Evolutionary conservation across 2,329 filamentous ascomycete genomes (phyloP), one percentile per base, ranked within the genome.

Genomic region (Trichoderma polysporum): DNA sequence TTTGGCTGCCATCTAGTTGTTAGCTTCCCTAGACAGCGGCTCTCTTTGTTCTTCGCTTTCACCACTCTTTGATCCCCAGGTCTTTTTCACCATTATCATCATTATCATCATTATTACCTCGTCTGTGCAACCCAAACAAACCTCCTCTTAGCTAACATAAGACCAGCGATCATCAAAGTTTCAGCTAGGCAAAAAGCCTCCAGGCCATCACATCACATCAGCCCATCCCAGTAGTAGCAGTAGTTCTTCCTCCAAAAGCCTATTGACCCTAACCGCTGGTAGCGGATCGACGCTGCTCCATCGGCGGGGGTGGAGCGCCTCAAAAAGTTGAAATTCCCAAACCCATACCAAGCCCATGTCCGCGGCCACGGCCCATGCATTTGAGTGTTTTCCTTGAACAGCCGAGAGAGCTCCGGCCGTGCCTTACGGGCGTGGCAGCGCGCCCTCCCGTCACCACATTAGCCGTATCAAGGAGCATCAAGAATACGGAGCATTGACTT

Each of bases 271-370:
- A 53, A 37, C 47, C 25, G 47, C 59, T 62, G 47, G 59, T 54
- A 54, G 49, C 60, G 49, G 60, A 63, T 63, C 60, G 60, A 53
- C 60, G 39, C 19, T 50, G 59, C 47, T 37, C 47, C 59, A 63
- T 63, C 60, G 49, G 60, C 60, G 60, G 60, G 49, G 60, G 60
- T 54, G 60, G 60, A 63, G 60, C n/a, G 41, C 41, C 19, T 37
- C 47, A 29, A 19, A 37, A 27, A 49, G 45, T n/a, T 19, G 41
- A 45, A 19, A 45, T 22, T 45, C 7, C n/a, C n/a, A n/a, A 45
- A 41, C 3, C 13, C 37, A 3, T 15, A 7, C 17, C 37, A 39
- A 39, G 37, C 37, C 4, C 35, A n/a, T 49, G 15, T 49, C 25
- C n/a, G n/a, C n/a, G n/a, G n/a, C n/a, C n/a, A n/a, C 29, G 2